A percentile compares a stretch with the other conserved stretches of the same genome.
Evolutionary conservation across 2,329 filamentous ascomycete species (phyloP).

Genomic region (Trichoderma guizhouense): DNA sequence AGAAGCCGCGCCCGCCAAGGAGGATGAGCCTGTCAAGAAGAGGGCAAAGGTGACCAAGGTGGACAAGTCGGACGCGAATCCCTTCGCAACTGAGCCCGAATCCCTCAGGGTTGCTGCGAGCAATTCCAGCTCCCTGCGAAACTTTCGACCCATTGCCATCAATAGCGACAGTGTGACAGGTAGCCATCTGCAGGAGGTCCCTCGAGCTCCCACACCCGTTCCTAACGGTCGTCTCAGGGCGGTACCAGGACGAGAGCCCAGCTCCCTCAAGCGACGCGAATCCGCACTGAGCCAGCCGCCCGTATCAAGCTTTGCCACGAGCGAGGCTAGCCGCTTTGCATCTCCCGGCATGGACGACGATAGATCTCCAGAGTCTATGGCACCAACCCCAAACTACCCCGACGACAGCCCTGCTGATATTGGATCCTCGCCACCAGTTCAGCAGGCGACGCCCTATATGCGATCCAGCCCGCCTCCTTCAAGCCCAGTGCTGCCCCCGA

Average conservation of each 20-base stretch:
- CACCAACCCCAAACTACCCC: conserved; percentile 51
- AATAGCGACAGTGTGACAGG: conserved; percentile 41
- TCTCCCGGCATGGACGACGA: conserved; percentile 47
- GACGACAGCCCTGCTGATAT: conserved; percentile 75
- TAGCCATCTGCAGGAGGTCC: conserved; percentile 65
- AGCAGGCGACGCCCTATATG: conserved; percentile 56
- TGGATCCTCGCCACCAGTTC: conserved; percentile 83
- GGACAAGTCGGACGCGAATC: conserved; percentile 66
- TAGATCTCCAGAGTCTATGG: conserved; percentile 54
- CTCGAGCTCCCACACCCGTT: conserved; percentile 73
- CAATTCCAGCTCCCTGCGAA: conserved; percentile 81
- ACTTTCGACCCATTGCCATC: conserved; percentile 69
- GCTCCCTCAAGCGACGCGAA: conserved; percentile 47
- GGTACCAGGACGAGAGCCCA: conserved; percentile 30
- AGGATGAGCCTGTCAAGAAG: conserved; percentile 59
- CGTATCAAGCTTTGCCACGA: conserved; percentile 44
- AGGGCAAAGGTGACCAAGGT: conserved; percentile 74
- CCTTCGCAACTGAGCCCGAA: conserved; percentile 70
- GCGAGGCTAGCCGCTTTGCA: conserved; percentile 37
- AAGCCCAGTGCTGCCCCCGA: conserved; percentile 71
- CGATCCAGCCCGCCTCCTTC: conserved; percentile 66
- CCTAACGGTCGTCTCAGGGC: conserved; percentile 46
- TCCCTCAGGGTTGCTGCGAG: conserved; percentile 88
- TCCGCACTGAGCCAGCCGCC: conserved; percentile 56
- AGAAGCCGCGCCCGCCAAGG: conserved; percentile 42